Percentiles rank a stretch among this genome's conserved stretches.
phyloP scores from a whole-genome alignment of 768 basidiomycete species.

The Lactifluus subvellereus region DNA sequence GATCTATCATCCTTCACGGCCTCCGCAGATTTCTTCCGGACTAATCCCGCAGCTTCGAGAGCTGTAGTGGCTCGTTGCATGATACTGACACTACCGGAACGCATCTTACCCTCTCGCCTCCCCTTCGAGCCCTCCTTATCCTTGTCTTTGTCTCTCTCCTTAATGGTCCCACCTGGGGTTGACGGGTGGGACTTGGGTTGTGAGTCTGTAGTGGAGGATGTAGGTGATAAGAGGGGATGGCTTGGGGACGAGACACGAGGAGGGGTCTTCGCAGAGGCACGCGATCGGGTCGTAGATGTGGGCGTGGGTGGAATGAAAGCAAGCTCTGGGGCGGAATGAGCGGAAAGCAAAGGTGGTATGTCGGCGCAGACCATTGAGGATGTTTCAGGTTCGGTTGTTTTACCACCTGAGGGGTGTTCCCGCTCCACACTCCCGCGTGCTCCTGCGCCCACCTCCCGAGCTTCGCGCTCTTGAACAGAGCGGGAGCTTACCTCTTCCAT shows the following conservation, averaged over 20 bases:
- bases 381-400: constrained; percentile 15
- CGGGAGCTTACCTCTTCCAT: constrained; percentile 33
- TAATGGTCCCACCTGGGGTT: constrained; percentile 59
- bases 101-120: constrained; percentile 50
- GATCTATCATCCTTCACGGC: constrained; percentile 61
- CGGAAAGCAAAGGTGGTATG: constrained; percentile 29
- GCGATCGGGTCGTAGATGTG: constrained; percentile 37
- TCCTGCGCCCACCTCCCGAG: constrained; percentile 22
- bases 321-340: constrained; percentile 51
- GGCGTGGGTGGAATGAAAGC: constrained; percentile 77
- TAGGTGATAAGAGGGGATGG: constrained; percentile 43
- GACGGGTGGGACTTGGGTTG: constrained; percentile 56
- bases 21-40: constrained; percentile 77
- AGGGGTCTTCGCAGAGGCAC: constrained; percentile 47
- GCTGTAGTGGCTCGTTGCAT: constrained; percentile 94
- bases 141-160: constrained; percentile 53
- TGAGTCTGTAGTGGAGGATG: constrained; percentile 49
- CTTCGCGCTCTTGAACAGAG: constrained; percentile 6
- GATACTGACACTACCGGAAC: constrained; percentile 90
- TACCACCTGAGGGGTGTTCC: constrained; percentile 2
- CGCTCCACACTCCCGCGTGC: constrained; percentile 24
- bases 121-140: constrained; percentile 39
- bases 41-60: constrained; percentile 77
- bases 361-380: constrained; percentile 16
- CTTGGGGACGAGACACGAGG: constrained; percentile 38